Evolutionary conservation across 495 filamentous ascomycete species (phyloP).

Genomic region (Stereocaulon alpinum): DNA sequence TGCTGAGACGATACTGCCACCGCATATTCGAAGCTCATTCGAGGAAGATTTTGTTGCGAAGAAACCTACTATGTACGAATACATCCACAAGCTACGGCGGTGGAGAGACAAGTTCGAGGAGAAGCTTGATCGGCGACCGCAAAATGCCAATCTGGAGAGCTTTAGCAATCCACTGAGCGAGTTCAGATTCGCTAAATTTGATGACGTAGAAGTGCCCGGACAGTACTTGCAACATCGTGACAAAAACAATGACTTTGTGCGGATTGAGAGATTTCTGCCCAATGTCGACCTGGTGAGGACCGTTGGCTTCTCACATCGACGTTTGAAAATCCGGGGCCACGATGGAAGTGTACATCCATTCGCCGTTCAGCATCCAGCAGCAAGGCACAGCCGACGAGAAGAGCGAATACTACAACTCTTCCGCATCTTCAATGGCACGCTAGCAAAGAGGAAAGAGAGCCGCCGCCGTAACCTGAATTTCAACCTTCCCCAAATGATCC

Average conservation of each 20-base stretch:
- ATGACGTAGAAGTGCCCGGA: slow-evolving; percentile 95
- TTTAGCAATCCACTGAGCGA: slow-evolving; percentile 88
- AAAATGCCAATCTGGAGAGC: slow-evolving; percentile 58
- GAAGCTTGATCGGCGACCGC: slow-evolving; percentile 80
- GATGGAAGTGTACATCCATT: slow-evolving; percentile 93
- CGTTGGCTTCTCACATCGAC: slow-evolving; percentile 78
- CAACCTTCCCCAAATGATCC: slow-evolving; percentile 88
- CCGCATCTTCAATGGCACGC: slow-evolving; percentile 85
- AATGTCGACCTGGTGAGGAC: slow-evolving; percentile 84
- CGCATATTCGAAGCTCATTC: slow-evolving; percentile 86
- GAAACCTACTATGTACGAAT: slow-evolving; percentile 93
- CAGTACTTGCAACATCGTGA: slow-evolving; percentile 95
- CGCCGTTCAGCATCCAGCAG: slow-evolving; percentile 89
- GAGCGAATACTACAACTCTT: slow-evolving; percentile 96
- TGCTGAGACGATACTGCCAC: slow-evolving; percentile 86
- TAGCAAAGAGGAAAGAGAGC: slow-evolving; percentile 87
- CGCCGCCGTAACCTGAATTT: slow-evolving; percentile 90
- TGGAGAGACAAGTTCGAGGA: slow-evolving; percentile 99
- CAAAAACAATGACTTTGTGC: slow-evolving; percentile 96
- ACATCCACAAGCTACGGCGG: slow-evolving; percentile 90
- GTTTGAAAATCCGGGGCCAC: slow-evolving; percentile 93
- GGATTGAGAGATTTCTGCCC: slow-evolving; percentile 91
- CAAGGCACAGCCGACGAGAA: slow-evolving; percentile 81
- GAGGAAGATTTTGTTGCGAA: slow-evolving; percentile 89
- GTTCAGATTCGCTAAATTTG: slow-evolving; percentile 93